These are phyloP conservation scores for Euphorbia peplus DNA, from an alignment of 345 rosid genomes.

Conservation along the genomic window DNA sequence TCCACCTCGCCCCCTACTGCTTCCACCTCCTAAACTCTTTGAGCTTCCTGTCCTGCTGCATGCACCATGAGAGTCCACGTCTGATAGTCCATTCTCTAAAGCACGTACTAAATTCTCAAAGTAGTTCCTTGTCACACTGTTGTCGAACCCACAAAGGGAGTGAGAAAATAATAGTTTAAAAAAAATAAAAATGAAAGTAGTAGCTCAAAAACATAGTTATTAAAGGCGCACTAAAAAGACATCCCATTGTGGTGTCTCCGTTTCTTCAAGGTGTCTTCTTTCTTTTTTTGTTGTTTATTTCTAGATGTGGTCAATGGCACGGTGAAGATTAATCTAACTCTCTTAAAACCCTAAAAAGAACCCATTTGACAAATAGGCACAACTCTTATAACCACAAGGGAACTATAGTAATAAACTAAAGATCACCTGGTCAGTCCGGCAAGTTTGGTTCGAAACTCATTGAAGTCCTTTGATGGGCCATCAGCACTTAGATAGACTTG, in stretches of 20 bases:
- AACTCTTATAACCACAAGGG: too few species aligned
- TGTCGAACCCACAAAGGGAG: slow-evolving; percentile 9
- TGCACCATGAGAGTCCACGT: slow-evolving; percentile 55
- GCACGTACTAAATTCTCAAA: slow-evolving; percentile 84
- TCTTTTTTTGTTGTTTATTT: too few species aligned
- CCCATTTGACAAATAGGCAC: too few species aligned
- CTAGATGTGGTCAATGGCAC: too few species aligned
- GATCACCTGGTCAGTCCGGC: slow-evolving; percentile 78
- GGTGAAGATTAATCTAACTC: too few species aligned
- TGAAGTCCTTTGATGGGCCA: slow-evolving; percentile 68
- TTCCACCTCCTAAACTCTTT: slow-evolving; percentile 38
- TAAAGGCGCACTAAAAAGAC: too few species aligned
- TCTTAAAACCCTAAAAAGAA: too few species aligned
- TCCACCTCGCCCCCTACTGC: slow-evolving; percentile 21
- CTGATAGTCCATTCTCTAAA: slow-evolving; percentile 75
- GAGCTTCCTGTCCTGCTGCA: slow-evolving; percentile 50
- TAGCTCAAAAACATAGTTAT: background rate
- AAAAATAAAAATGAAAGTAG: background rate
- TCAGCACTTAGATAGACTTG: slow-evolving; percentile 47
- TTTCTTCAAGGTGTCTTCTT: too few species aligned
- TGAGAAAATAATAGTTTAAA: background rate
- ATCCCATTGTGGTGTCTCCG: too few species aligned
- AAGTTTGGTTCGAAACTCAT: slow-evolving; percentile 80
- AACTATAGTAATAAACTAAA: background rate
- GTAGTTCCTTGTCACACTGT: slow-evolving; percentile 79